phyloP scores from a whole-genome alignment of 148 eudicot species.

The Nyssa sinensis region DNA sequence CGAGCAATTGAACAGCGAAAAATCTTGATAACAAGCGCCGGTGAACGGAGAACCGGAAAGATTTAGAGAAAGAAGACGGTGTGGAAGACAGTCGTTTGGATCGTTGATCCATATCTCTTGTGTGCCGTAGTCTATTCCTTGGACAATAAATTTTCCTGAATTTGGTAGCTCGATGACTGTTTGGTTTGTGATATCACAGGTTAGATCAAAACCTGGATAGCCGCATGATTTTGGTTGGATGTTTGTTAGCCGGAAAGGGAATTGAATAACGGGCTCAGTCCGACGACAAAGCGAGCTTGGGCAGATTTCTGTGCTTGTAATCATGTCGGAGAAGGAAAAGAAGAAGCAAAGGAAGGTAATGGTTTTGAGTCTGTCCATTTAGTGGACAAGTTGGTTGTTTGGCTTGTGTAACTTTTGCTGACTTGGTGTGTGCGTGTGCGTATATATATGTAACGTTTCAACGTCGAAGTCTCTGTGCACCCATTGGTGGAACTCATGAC shows the following conservation, averaged over 20 bases:
- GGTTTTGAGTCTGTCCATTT: slow-evolving; percentile 12
- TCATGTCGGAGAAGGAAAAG: neutral
- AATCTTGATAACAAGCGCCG: slow-evolving; percentile 32
- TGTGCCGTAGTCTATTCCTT: slow-evolving; percentile 42
- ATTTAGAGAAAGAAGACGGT: slow-evolving; percentile 35
- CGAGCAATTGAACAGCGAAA: slow-evolving; percentile 34
- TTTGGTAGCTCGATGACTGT: slow-evolving; percentile 41
- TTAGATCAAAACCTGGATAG: slow-evolving; percentile 40
- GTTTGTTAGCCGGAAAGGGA: slow-evolving; percentile 39
- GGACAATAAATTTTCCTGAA: slow-evolving; percentile 42
- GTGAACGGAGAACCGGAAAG: slow-evolving; percentile 43
- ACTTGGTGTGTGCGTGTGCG: too few species aligned
- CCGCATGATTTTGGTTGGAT: slow-evolving; percentile 38
- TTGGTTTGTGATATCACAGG: slow-evolving; percentile 30
- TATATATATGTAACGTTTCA: too few species aligned
- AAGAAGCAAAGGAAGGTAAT: neutral
- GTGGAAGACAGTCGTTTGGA: slow-evolving; percentile 45
- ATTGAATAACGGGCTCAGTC: slow-evolving; percentile 33
- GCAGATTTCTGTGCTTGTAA: slow-evolving; percentile 23
- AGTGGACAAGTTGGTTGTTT: neutral
- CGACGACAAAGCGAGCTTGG: slow-evolving; percentile 29
- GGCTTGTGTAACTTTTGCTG: too few species aligned
- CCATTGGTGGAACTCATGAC: too few species aligned
- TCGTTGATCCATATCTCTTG: slow-evolving; percentile 59
- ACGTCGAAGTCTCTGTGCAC: too few species aligned